These are phyloP conservation scores for Capronia coronata DNA, from an alignment of 2,329 filamentous ascomycete species.

Conservation along the genomic window DNA sequence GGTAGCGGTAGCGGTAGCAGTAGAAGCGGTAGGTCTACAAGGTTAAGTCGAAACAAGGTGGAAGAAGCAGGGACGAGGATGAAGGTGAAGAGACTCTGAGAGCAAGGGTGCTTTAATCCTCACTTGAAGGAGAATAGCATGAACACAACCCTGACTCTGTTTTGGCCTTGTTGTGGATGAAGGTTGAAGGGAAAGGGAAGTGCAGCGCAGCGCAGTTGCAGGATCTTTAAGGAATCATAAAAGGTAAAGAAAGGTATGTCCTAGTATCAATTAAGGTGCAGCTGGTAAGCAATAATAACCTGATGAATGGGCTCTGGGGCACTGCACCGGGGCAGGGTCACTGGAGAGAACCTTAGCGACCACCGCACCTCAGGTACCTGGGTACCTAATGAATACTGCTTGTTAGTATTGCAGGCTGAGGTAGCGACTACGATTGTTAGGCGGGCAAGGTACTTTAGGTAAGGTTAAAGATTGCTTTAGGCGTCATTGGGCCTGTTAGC, in stretches of 20 bases:
- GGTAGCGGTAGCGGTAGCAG: background rate
- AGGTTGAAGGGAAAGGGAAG: conserved; percentile 11
- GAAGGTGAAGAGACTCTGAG: background rate
- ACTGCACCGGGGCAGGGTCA: background rate
- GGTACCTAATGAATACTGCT: too few relatives aligned
- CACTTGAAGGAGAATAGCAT: background rate
- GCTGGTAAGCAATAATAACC: conserved; percentile 2
- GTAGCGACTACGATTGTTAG: too few relatives aligned
- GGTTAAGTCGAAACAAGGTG: conserved; percentile 2
- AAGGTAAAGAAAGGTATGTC: conserved; percentile 3
- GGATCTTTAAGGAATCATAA: conserved; percentile 3
- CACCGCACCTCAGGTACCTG: too few relatives aligned
- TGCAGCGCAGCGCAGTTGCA: conserved; percentile 11
- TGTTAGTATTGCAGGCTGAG: too few relatives aligned
- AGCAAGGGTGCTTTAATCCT: background rate
- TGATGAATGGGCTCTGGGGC: background rate
- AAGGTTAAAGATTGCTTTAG: background rate
- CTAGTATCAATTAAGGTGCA: too few relatives aligned
- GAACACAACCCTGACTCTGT: background rate
- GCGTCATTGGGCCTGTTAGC: background rate
- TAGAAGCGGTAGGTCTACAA: background rate
- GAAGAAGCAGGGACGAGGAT: conserved; percentile 7
- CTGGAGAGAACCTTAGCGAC: background rate
- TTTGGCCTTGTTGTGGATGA: conserved; percentile 1
- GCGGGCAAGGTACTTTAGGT: background rate